phyloP scores from a whole-genome alignment of 495 filamentous ascomycete genomes.

The Glutinoglossum americanum region DNA sequence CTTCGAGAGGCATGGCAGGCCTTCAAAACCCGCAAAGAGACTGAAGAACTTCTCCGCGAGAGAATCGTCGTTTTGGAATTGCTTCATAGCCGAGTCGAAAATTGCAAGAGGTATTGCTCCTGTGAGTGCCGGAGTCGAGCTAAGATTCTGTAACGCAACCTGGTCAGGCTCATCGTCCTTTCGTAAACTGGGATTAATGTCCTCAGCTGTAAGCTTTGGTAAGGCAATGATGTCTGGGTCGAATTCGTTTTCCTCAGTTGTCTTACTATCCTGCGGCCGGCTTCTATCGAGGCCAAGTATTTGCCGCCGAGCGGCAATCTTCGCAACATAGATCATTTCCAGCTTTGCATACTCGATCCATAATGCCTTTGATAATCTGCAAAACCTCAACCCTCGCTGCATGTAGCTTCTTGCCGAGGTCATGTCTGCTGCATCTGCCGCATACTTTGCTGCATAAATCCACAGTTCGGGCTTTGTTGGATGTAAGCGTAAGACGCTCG shows the following conservation, averaged over 20 bases:
- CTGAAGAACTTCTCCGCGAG: conserved; percentile 61
- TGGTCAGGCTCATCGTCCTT: conserved; percentile 29
- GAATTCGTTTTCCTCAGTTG: conserved; percentile 20
- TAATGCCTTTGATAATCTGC: conserved; percentile 41
- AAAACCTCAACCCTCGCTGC: conserved; percentile 74
- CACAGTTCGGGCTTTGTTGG: conserved; percentile 69
- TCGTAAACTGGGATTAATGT: conserved; percentile 35
- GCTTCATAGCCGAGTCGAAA: conserved; percentile 69
- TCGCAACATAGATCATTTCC: conserved; percentile 78
- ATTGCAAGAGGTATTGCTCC: conserved; percentile 85
- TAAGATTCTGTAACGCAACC: conserved; percentile 36
- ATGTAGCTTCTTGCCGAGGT: conserved; percentile 66
- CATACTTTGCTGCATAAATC: conserved; percentile 61
- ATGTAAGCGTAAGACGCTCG: conserved; percentile 58
- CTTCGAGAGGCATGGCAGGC: conserved; percentile 37
- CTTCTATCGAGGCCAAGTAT: conserved; percentile 45
- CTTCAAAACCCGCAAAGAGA: conserved; percentile 45
- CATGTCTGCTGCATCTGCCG: conserved; percentile 70
- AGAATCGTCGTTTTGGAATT: conserved; percentile 38
- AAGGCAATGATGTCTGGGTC: conserved; percentile 34
- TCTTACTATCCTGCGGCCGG: conserved; percentile 20
- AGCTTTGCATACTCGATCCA: conserved; percentile 84
- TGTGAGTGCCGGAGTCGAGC: conserved; percentile 58
- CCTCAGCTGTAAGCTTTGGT: conserved; percentile 38
- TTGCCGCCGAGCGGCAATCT: conserved; percentile 47